phyloP scores from a whole-genome alignment of 768 basidiomycete species.

The Porpolomopsis calyptriformis region DNA sequence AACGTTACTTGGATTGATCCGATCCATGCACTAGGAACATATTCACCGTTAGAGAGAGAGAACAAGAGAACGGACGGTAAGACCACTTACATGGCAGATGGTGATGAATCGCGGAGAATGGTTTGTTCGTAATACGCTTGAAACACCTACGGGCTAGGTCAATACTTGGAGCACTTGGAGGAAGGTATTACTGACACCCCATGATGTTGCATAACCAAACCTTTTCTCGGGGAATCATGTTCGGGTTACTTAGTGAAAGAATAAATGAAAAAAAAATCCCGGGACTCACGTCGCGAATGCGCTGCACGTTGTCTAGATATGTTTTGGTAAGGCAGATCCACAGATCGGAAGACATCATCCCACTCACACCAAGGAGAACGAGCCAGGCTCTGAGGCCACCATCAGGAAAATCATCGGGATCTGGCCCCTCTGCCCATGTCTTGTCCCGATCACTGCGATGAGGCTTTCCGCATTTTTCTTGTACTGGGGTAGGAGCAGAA shows the following conservation, averaged over 20 bases:
- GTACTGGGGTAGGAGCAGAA: neutral
- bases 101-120: slow-evolving; percentile 29
- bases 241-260: no score
- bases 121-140: slow-evolving; percentile 48
- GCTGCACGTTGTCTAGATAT: slow-evolving; percentile 13
- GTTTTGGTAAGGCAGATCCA: neutral
- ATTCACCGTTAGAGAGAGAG: neutral
- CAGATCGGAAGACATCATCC: neutral
- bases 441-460: neutral
- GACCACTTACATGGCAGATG: slow-evolving; percentile 43
- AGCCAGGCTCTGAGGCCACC: slow-evolving; percentile 35
- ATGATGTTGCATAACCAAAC: slow-evolving; percentile 45
- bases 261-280: no score
- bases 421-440: neutral
- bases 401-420: slow-evolving; percentile 22
- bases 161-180: neutral
- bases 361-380: slow-evolving; percentile 31
- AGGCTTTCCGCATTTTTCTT: neutral
- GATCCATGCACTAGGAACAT: slow-evolving; percentile 22
- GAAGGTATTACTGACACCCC: slow-evolving; percentile 39
- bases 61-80: neutral
- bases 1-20: slow-evolving; percentile 18
- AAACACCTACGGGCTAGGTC: slow-evolving; percentile 33
- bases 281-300: slow-evolving; percentile 35
- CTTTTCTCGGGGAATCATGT: no score